Conservation (phyloP, 2,329 filamentous ascomycete species). For the Apiospora malaysiana region DNA sequence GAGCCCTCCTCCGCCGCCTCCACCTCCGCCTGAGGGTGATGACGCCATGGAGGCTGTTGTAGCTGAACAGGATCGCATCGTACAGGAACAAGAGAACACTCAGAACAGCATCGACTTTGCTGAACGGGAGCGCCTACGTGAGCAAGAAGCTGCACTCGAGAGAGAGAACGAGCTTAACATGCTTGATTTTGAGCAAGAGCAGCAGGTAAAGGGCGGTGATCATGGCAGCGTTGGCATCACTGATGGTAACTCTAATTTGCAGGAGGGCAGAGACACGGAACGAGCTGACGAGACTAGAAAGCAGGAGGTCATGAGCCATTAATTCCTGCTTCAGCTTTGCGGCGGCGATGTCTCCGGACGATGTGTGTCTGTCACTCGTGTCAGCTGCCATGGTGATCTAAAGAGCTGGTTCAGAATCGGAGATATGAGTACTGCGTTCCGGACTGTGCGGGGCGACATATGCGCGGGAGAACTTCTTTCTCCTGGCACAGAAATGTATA, state of each 20-base stretch:
- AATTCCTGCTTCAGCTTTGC: not conserved
- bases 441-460: not conserved
- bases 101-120: conserved; percentile 58
- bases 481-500: not conserved
- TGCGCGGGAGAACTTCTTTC: not conserved
- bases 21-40: conserved; percentile 52
- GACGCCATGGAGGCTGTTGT: conserved; percentile 41
- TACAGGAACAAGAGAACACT: conserved; percentile 58
- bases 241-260: conserved; percentile 21
- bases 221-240: conserved; percentile 28
- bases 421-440: not conserved
- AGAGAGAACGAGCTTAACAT: conserved; percentile 46
- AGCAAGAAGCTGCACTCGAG: conserved; percentile 44
- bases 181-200: conserved; percentile 42
- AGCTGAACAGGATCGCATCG: conserved; percentile 50
- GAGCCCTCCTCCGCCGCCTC: conserved; percentile 49
- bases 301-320: conserved; percentile 39
- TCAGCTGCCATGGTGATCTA: not conserved
- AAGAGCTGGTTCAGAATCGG: not conserved
- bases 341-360: not conserved
- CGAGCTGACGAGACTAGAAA: conserved; percentile 27
- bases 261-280: conserved; percentile 25
- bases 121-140: conserved; percentile 38
- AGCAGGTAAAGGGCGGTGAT: conserved; percentile 35
- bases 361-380: not conserved